phyloP scores from a whole-genome alignment of 192 early-diverging fungal genomes.

The Backusella australiensis region DNA sequence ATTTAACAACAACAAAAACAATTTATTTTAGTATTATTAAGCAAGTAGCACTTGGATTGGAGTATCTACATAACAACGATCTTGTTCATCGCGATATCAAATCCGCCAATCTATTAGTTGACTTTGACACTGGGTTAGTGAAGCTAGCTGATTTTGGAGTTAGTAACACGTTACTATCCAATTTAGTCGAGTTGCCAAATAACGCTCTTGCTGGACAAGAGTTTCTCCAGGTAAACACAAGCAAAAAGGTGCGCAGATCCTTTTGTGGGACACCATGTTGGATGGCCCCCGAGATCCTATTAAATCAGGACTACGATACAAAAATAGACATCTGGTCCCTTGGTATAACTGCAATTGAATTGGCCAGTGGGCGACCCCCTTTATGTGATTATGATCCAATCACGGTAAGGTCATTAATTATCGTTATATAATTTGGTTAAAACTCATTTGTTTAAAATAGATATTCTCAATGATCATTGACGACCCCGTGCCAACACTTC shows the following conservation, averaged over 20 bases:
- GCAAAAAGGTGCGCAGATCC: constrained; percentile 40
- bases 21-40: constrained; percentile 23
- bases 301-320: constrained; percentile 35
- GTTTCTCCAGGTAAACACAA: neutral
- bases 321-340: constrained; percentile 50
- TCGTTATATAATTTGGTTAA: neutral
- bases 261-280: constrained; percentile 70
- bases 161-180: constrained; percentile 9
- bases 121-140: constrained; percentile 53
- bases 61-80: constrained; percentile 63
- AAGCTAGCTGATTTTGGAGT: constrained; percentile 63
- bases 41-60: constrained; percentile 54
- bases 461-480: constrained; percentile 23
- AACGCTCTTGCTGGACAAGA: neutral
- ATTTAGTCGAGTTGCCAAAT: neutral
- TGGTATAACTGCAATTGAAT: constrained; percentile 42
- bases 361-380: constrained; percentile 37
- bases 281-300: constrained; percentile 48
- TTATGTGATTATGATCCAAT: constrained; percentile 34
- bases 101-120: constrained; percentile 64
- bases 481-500: constrained; percentile 12
- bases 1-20: neutral
- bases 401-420: constrained; percentile 14
- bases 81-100: constrained; percentile 72
- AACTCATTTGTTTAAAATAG: constrained; percentile 4